Percentiles rank a stretch among this genome's conserved stretches.
These are phyloP conservation scores for Dothidotthia symphoricarpi DNA, from an alignment of 2,329 filamentous ascomycete genomes.

Conservation along the genomic window DNA sequence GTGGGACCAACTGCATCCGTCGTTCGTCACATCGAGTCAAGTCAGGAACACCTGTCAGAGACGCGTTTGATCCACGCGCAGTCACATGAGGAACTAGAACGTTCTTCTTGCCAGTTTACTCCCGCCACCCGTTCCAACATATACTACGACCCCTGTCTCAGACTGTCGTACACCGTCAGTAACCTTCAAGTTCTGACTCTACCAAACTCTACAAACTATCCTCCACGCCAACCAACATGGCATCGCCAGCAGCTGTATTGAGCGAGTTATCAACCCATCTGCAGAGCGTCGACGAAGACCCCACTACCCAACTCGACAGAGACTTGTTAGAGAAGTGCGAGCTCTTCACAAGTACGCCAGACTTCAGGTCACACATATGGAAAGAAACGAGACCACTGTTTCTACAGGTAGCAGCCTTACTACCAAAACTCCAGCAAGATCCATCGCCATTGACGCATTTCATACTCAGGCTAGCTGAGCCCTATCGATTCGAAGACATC, in stretches of 20 bases:
- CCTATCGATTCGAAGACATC: slow-evolving; percentile 42
- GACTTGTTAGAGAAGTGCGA: slow-evolving; percentile 53
- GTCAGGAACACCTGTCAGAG: background rate
- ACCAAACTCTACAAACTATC: background rate
- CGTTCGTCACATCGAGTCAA: background rate
- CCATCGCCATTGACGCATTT: slow-evolving; percentile 56
- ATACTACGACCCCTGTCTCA: background rate
- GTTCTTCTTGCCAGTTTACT: slow-evolving; percentile 16
- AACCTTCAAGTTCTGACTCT: background rate
- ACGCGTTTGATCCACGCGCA: slow-evolving; percentile 17
- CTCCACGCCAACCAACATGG: slow-evolving; percentile 13
- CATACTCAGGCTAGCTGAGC: slow-evolving; percentile 50
- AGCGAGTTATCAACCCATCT: slow-evolving; percentile 46
- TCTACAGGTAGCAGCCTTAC: slow-evolving; percentile 50
- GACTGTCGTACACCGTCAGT: background rate
- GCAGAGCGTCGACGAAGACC: slow-evolving; percentile 45
- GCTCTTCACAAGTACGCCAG: slow-evolving; percentile 40
- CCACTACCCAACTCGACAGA: slow-evolving; percentile 48
- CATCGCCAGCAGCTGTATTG: slow-evolving; percentile 20
- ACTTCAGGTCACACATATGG: slow-evolving; percentile 30
- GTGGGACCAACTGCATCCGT: too few species aligned
- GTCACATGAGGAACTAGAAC: slow-evolving; percentile 35
- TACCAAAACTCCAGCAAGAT: slow-evolving; percentile 57
- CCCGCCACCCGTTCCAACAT: slow-evolving; percentile 11
- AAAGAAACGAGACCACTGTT: slow-evolving; percentile 38